Evolutionary conservation across 2,329 filamentous ascomycete genomes (phyloP).

Genomic region (Fusarium veterinarium): DNA sequence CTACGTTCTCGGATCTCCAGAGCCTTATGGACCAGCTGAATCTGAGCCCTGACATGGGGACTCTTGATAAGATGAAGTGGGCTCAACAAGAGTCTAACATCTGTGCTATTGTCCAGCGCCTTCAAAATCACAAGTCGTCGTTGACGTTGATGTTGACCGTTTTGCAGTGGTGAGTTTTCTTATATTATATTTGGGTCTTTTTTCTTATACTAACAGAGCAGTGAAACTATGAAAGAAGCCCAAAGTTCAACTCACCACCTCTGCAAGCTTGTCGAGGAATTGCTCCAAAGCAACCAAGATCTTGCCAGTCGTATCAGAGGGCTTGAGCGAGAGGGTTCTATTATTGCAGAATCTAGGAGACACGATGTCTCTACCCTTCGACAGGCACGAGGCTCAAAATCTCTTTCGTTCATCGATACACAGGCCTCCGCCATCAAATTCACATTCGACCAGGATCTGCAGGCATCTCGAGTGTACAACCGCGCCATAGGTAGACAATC

Average conservation of each 20-base stretch:
- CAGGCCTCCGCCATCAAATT: neutral
- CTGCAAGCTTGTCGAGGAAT: neutral
- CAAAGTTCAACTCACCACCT: neutral
- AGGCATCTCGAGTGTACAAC: neutral
- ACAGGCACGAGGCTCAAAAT: neutral
- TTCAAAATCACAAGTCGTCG: neutral
- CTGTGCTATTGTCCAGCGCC: neutral
- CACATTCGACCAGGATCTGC: neutral
- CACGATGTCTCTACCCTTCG: neutral
- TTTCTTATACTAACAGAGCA: neutral
- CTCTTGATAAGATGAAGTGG: neutral
- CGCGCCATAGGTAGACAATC: neutral
- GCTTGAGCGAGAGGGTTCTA: neutral
- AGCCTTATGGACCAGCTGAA: neutral
- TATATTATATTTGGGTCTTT: accelerated
- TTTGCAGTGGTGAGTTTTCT: neutral
- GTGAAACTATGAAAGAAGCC: neutral
- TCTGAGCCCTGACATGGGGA: neutral
- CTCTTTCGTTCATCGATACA: neutral
- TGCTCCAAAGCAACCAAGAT: neutral
- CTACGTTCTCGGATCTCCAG: neutral
- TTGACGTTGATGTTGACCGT: neutral
- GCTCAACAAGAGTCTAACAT: neutral
- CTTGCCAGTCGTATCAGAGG: neutral
- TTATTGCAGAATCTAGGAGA: neutral